These are phyloP conservation scores for Rubroboletus pulcherrimus DNA, from an alignment of 768 basidiomycete genomes.

Conservation along the genomic window DNA sequence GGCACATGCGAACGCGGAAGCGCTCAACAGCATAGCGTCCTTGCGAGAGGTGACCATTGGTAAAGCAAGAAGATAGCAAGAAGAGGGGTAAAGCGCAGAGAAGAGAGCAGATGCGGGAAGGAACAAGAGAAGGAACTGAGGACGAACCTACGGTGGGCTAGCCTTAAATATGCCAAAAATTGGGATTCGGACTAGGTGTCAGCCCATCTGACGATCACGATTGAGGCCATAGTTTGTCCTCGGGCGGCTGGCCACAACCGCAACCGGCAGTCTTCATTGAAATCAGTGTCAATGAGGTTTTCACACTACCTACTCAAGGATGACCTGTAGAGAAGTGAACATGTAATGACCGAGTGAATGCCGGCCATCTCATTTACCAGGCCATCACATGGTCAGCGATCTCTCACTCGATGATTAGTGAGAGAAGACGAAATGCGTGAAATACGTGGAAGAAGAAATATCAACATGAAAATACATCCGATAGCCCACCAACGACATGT, in stretches of 20 bases:
- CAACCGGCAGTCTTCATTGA: not conserved
- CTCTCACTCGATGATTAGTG: conserved; percentile 1
- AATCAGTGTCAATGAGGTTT: not conserved
- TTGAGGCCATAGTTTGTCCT: not conserved
- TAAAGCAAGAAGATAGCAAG: not conserved
- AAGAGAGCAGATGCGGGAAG: not conserved
- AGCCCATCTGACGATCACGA: not conserved
- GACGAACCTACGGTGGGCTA: not conserved
- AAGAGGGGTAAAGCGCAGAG: not conserved
- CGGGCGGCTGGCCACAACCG: not conserved
- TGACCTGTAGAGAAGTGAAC: not conserved
- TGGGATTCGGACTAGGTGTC: not conserved
- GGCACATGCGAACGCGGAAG: not conserved
- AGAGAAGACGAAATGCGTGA: conserved; percentile 3
- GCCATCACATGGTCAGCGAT: not conserved
- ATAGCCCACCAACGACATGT: conserved; percentile 13
- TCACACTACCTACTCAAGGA: conserved; percentile 2
- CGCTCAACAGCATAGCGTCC: not conserved
- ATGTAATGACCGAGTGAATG: not conserved
- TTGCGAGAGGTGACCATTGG: conserved; percentile 1
- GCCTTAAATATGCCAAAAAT: conserved; percentile 8
- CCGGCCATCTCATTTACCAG: not conserved
- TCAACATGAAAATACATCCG: conserved; percentile 15
- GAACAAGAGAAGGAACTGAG: not conserved
- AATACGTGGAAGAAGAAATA: conserved; percentile 5